Base-by-base conservation (phyloP, 2,329 filamentous ascomycete species). In the Cercospora sp. region DNA sequence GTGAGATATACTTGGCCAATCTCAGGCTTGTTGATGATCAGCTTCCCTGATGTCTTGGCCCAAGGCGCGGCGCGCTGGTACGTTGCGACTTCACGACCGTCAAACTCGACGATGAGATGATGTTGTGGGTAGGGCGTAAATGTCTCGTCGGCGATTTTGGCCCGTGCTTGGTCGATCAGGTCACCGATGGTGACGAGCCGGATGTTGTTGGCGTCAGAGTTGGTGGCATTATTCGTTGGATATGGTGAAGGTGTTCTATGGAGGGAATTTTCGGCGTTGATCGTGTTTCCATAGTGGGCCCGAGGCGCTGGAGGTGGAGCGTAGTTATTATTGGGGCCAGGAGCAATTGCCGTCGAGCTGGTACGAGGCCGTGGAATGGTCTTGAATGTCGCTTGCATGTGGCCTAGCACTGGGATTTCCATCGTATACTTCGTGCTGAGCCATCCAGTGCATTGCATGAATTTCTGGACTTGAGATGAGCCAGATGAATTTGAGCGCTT, bases 391-490 rank as follows among this genome's bases (percentile, higher is more conserved):
- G 60, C 48, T 42, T 65, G 45, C 13, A 58, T 40, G 6, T 62
- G 59, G 26, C 58, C 62, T 2, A 69, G 48, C 5, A 67, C 64
- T 13, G 68, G 68, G 5, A 69, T n/a, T 13, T 67, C 68, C 31
- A 69, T 67, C 5, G 45, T 61, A 18, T 67, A 69, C 6, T 31
- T 59, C 12, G 68, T 67, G 28, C 53, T 69, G 16, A 67, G 40
- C 65, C 64, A 69, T 3, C 68, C 68, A 3, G 33, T 31, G 28
- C 68, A 61, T 31, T 67, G 60, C 68, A 69, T 69, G 58, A 67
- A 67, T 28, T 67, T 67, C 3, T 69, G 55, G 2, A 60, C 26
- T 12, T 65, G 36, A 45, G 62, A 36, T 1, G 23, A 16, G 2
- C 61, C 45, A 4, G 4, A 23, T 31, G 62, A 58, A 18, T 6